Conservation (phyloP, 169 alveolate species). For the Perkinsus marinus region DNA sequence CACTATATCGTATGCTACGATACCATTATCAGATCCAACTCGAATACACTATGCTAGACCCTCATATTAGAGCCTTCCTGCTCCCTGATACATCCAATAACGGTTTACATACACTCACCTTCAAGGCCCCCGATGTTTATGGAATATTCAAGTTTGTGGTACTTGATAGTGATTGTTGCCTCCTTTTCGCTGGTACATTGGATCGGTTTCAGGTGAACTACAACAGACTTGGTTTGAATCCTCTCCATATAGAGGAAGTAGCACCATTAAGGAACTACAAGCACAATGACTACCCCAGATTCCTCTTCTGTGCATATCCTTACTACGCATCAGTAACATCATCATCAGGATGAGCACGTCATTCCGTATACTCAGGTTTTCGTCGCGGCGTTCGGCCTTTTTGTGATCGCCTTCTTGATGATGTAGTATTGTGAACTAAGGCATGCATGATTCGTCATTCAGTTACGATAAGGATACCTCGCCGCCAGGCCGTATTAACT, state of each 20-base stretch:
- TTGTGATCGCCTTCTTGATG: background rate
- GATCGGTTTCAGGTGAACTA: background rate
- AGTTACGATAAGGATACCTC: background rate
- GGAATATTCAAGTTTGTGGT: background rate
- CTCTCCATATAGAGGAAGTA: background rate
- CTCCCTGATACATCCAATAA: background rate
- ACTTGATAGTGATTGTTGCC: background rate
- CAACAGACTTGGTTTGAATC: background rate
- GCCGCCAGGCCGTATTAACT: background rate
- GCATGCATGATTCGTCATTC: background rate
- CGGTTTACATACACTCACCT: background rate
- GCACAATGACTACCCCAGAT: constrained; percentile 1
- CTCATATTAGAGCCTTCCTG: background rate
- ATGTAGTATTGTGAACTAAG: background rate
- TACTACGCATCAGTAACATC: background rate
- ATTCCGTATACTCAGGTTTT: background rate
- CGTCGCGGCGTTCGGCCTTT: background rate
- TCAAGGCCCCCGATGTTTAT: constrained; percentile 5
- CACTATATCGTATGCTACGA: background rate
- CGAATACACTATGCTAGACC: constrained; percentile 6
- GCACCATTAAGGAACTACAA: constrained; percentile 7
- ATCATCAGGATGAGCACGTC: background rate
- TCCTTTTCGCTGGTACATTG: too few relatives aligned
- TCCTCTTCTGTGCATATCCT: constrained; percentile 7
- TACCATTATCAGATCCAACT: background rate